Percentiles rank a stretch among this genome's conserved stretches.
phyloP scores from a whole-genome alignment of 129 eudicot species.

The Flaveria sonorensis region DNA sequence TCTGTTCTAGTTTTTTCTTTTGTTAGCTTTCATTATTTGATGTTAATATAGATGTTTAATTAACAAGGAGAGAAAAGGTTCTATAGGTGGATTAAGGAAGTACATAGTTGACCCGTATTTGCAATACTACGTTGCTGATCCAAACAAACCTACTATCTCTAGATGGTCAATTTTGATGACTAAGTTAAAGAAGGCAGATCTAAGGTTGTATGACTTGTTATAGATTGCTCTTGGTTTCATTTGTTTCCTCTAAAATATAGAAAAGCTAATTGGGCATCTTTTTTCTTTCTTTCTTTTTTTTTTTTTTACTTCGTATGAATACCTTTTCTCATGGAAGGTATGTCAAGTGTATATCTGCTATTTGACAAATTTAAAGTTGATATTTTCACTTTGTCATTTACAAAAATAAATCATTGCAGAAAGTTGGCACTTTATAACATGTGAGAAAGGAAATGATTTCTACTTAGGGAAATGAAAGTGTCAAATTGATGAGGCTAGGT shows the following conservation, averaged over 20 bases:
- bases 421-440: neutral
- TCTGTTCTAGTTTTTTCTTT: neutral
- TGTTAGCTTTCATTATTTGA: neutral
- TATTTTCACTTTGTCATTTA: neutral
- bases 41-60: neutral
- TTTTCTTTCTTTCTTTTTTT: neutral
- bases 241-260: neutral
- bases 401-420: neutral
- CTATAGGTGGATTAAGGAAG: slow-evolving; percentile 6
- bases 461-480: neutral
- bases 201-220: neutral
- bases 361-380: neutral
- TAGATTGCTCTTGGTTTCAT: neutral
- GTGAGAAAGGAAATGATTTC: neutral
- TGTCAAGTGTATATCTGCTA: neutral
- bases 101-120: neutral
- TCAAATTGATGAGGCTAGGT: neutral
- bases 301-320: neutral
- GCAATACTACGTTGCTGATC: neutral
- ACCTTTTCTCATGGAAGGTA: neutral
- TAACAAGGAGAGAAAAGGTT: slow-evolving; percentile 5
- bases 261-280: neutral
- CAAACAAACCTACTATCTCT: neutral
- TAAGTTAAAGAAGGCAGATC: neutral
- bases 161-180: neutral